Conservation (phyloP, 768 basidiomycete genomes). For the Pisolithus microcarpus region DNA sequence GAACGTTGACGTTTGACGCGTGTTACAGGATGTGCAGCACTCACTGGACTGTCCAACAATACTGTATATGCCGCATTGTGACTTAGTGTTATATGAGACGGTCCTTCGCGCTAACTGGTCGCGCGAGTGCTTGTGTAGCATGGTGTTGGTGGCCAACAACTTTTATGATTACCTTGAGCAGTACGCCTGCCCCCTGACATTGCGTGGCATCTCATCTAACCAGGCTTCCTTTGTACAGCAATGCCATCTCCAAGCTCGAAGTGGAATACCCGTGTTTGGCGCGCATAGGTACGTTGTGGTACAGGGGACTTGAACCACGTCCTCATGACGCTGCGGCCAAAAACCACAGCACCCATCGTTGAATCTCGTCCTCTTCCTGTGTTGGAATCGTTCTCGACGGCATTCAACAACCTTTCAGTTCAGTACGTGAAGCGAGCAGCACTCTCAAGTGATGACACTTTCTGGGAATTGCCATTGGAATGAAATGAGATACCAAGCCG, state of each 20-base stretch:
- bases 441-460: constrained; percentile 14
- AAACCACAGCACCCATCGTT: constrained; percentile 41
- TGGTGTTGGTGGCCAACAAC: constrained; percentile 60
- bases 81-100: constrained; percentile 61
- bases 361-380: constrained; percentile 42
- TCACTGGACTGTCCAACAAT: constrained; percentile 42
- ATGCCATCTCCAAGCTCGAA: constrained; percentile 43
- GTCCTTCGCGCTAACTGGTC: constrained; percentile 59
- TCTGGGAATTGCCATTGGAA: constrained; percentile 18
- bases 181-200: constrained; percentile 31
- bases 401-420: constrained; percentile 61
- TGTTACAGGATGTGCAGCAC: constrained; percentile 29
- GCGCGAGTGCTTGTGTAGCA: constrained; percentile 33
- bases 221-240: constrained; percentile 32
- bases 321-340: constrained; percentile 7
- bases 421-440: constrained; percentile 37
- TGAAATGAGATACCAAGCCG: too few species aligned
- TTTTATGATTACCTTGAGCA: constrained; percentile 61
- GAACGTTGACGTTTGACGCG: not conserved
- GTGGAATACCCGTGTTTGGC: constrained; percentile 46
- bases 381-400: constrained; percentile 45
- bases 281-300: constrained; percentile 40
- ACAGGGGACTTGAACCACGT: not conserved
- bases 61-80: constrained; percentile 77
- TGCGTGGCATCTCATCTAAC: constrained; percentile 4